phyloP scores from a whole-genome alignment of 1,284 basidiomycete genomes.

The Lignosus rhinocerotis region DNA sequence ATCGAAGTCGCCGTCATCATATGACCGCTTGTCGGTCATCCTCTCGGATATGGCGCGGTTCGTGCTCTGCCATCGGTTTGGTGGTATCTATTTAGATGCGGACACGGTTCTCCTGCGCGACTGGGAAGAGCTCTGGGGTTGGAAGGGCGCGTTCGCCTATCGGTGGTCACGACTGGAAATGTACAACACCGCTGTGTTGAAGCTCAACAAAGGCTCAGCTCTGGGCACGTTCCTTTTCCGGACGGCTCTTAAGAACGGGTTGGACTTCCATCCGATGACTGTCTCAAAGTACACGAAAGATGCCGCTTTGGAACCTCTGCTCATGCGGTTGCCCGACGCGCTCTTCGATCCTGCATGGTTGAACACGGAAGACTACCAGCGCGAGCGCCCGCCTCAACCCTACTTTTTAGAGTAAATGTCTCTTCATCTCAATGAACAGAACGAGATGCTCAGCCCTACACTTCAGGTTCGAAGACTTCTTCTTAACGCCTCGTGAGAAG shows the following conservation, averaged over 20 bases:
- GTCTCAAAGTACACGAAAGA: conserved; percentile 65
- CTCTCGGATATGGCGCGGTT: conserved; percentile 74
- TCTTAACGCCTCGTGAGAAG: conserved; percentile 54
- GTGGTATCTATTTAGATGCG: conserved; percentile 71
- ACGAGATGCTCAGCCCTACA: conserved; percentile 6
- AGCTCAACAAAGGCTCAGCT: conserved; percentile 63
- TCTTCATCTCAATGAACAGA: not conserved
- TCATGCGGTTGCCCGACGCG: conserved; percentile 64
- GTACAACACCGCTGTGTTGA: conserved; percentile 74
- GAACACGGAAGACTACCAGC: conserved; percentile 66
- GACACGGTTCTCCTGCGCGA: conserved; percentile 70
- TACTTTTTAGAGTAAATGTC: conserved; percentile 58
- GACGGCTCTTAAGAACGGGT: conserved; percentile 64
- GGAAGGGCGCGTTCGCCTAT: conserved; percentile 71
- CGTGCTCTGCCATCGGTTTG: conserved; percentile 67
- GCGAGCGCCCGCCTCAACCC: conserved; percentile 67
- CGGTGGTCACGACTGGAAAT: conserved; percentile 65
- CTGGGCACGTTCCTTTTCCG: conserved; percentile 68
- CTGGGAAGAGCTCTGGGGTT: conserved; percentile 75
- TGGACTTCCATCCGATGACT: conserved; percentile 75
- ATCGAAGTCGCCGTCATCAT: conserved; percentile 38
- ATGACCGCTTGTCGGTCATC: conserved; percentile 66
- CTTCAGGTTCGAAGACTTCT: conserved; percentile 58
- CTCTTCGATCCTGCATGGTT: conserved; percentile 72
- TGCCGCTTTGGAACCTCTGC: conserved; percentile 55